Percentiles rank a stretch among this genome's conserved stretches.
These are phyloP conservation scores for Aspergillus novofumigatus DNA, from an alignment of 2,329 filamentous ascomycete species.

Conservation along the genomic window DNA sequence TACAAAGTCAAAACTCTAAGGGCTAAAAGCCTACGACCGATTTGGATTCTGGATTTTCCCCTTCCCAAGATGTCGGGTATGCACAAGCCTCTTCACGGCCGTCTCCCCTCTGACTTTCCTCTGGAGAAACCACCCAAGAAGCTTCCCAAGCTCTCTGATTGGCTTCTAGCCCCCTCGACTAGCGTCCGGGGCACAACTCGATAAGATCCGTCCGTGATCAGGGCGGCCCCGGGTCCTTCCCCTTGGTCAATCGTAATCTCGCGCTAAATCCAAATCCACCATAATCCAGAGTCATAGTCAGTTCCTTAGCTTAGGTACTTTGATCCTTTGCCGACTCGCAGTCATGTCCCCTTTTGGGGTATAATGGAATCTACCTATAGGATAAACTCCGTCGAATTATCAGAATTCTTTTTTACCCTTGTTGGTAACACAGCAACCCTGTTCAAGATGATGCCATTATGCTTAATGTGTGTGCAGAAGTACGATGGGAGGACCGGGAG, in stretches of 20 bases:
- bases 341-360: neutral
- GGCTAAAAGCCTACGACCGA: neutral
- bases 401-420: neutral
- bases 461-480: neutral
- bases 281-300: neutral
- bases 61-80: conserved; percentile 10
- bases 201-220: conserved; percentile 14
- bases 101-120: conserved; percentile 2
- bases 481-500: neutral
- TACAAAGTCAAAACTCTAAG: neutral
- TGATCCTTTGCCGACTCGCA: neutral
- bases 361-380: neutral
- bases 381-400: neutral
- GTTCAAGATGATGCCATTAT: neutral
- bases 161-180: conserved; percentile 1
- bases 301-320: conserved; percentile 7
- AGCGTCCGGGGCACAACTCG: conserved; percentile 11
- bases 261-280: neutral
- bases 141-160: conserved; percentile 5
- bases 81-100: conserved; percentile 9
- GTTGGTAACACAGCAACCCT: neutral
- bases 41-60: neutral
- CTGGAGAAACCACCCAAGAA: conserved; percentile 8
- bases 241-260: conserved; percentile 9
- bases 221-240: neutral